These are phyloP conservation scores for Mycena alexandri DNA, from an alignment of 768 basidiomycete species.

Conservation along the genomic window DNA sequence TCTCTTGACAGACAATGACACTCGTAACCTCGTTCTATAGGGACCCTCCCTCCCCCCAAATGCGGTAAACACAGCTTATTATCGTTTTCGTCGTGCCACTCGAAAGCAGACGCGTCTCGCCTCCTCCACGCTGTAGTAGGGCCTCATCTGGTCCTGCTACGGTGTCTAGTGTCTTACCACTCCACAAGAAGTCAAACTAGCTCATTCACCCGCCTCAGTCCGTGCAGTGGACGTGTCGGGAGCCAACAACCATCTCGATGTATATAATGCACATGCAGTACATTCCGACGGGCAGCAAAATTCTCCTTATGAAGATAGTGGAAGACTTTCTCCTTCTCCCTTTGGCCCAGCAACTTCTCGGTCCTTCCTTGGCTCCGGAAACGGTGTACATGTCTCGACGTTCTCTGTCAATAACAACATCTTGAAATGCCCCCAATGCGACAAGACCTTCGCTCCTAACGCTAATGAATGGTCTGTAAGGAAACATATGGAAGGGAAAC, in stretches of 20 bases:
- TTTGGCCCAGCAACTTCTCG: conserved; percentile 11
- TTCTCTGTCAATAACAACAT: background rate
- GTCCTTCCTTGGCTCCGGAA: background rate
- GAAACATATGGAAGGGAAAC: background rate
- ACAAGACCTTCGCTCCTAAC: background rate
- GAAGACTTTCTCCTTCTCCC: conserved; percentile 13
- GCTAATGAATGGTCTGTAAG: conserved; percentile 4
- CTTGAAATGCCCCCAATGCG: conserved; percentile 12
- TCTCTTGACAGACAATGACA: too few relatives aligned
- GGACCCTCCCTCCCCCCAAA: conserved; percentile 14
- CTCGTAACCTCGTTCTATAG: too few relatives aligned
- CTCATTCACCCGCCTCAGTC: background rate
- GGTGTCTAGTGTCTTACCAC: too few relatives aligned
- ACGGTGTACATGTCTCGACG: conserved; percentile 1
- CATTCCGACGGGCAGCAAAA: conserved; percentile 6
- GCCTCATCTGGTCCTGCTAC: background rate
- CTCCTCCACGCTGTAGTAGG: conserved; percentile 4
- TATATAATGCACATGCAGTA: conserved; percentile 20
- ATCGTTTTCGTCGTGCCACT: conserved; percentile 10
- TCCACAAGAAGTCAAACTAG: background rate
- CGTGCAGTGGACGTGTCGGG: background rate
- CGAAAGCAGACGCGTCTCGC: background rate
- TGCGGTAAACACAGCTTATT: conserved; percentile 7
- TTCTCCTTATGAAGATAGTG: conserved; percentile 1
- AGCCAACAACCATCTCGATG: background rate